Evolutionary conservation across 257 asterid species (phyloP), one percentile per base, ranked within the genome.

Genomic region (Apocynum venetum): DNA sequence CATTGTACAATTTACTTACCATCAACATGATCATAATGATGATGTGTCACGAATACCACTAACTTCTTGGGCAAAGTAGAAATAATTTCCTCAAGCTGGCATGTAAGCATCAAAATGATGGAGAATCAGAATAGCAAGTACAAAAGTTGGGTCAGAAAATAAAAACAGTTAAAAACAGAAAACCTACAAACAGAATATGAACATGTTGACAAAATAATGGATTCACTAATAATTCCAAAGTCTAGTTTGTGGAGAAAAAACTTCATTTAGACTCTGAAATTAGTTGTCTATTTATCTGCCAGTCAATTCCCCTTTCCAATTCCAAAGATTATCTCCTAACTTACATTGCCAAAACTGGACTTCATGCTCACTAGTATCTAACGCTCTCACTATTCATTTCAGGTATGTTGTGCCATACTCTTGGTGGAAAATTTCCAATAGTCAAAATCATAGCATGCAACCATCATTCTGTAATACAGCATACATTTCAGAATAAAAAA

Each of bases 21-120:
- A 82, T 93, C 98, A 55, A 91, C 90, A 57, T 93, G 99, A 89
- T 95, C 99, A 51, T 41, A 87, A 84, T 95, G 99, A 82, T 95
- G 98, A 87, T 95, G 98, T 84, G 98, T 93, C 80, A 88, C 93
- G 83, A 91, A 90, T 79, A 95, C 94, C 3, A 91, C 57, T 84
- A 95, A 78, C 83, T 93, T 95, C 78, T 86, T 86, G 20, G 99
- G 99, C 77, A 95, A 89, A 3, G 90, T 88, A 73, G 91, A 82
- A 83, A 95, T 80, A 73, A 95, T 90, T 83, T 93, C 89, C 82
- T 85, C 91, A 77, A 95, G 96, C 98, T 94, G 90, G 78, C 83
- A 49, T 49, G 73, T 72, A 78, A 46, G 55, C 70, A 80, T 68
- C 79, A 84, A 36, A 6, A 71, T 41, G 53, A 57, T 59, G 60